Evolutionary conservation across 2,329 filamentous ascomycete genomes (phyloP).

Genomic region (Huntiella bhutanensis): DNA sequence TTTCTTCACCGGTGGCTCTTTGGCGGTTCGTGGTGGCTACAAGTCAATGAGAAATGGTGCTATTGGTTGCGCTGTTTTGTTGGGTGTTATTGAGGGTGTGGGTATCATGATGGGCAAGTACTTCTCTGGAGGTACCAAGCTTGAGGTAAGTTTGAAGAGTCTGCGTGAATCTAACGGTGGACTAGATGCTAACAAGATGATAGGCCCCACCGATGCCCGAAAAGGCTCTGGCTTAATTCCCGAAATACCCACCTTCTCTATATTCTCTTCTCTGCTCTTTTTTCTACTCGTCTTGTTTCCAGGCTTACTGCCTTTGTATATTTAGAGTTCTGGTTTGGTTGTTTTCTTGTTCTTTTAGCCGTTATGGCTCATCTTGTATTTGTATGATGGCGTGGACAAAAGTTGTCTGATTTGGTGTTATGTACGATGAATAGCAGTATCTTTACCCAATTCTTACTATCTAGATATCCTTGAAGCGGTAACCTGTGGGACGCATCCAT

Average conservation of each 20-base stretch:
- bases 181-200: neutral
- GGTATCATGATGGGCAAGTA: constrained; percentile 90
- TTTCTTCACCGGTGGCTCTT: constrained; percentile 84
- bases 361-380: constrained; percentile 5
- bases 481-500: constrained; percentile 6
- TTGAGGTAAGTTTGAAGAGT: constrained; percentile 37
- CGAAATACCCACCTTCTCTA: neutral
- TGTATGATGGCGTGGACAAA: constrained; percentile 5
- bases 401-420: neutral
- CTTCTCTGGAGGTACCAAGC: constrained; percentile 73
- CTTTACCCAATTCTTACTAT: neutral
- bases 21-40: constrained; percentile 80
- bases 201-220: constrained; percentile 18
- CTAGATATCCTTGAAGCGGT: constrained; percentile 8
- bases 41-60: constrained; percentile 87
- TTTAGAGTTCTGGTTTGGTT: constrained; percentile 10
- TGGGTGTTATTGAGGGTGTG: constrained; percentile 93
- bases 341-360: constrained; percentile 6
- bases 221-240: constrained; percentile 17
- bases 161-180: constrained; percentile 14
- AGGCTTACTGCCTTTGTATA: constrained; percentile 3
- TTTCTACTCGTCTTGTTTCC: neutral
- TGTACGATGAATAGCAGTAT: too few species aligned
- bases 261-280: neutral
- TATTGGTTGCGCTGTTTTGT: constrained; percentile 83